Evolutionary conservation across 164 flowering plant genomes (phyloP), one percentile per base, ranked within the genome.

Genomic region (Akebia trifoliata): DNA sequence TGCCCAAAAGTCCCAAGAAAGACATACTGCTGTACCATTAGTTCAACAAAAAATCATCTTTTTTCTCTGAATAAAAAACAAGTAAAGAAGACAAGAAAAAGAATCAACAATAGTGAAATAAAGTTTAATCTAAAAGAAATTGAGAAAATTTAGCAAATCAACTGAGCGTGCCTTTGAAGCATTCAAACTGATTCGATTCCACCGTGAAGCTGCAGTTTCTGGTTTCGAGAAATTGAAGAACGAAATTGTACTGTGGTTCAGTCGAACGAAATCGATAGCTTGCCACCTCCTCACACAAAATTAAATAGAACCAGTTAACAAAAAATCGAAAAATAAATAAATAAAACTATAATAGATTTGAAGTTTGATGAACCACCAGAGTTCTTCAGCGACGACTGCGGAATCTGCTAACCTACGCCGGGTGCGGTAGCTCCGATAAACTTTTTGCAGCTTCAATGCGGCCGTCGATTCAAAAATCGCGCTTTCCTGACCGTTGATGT

Each of bases 331-430:
- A 14, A 17, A 6, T 10, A 43, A 28, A 28, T n/a, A 3, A 26
- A 31, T 2, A 34, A 50, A 25, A 24, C 32, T 43, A 43, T 43
- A 43, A 3, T 42, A 56, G 3, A 11, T 21, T 4, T 47, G 34
- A 39, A 14, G 4, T 3, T 35, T 39, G 28, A 3, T 32, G 30
- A 53, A 12, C 8, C 53, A 90, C 97, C 97, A 90, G 25, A 81
- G 79, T 69, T 81, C 87, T 63, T 83, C 90, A 1, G 82, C 94
- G 4, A 87, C 82, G 2, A 90, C 82, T 8, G 87, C 93, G 7
- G 93, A 76, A 67, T 90, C 97, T 0, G 97, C 97, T 38, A 87
- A 71, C 73, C 70, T 70, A 26, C 90, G 92, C 60, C 95, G 74
- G 3, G 88, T 80, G 26, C 92, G 88, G 60, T 85, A 79, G 53